Base-by-base conservation (phyloP, 2,329 filamentous ascomycete species). In the Alternaria rosae region DNA sequence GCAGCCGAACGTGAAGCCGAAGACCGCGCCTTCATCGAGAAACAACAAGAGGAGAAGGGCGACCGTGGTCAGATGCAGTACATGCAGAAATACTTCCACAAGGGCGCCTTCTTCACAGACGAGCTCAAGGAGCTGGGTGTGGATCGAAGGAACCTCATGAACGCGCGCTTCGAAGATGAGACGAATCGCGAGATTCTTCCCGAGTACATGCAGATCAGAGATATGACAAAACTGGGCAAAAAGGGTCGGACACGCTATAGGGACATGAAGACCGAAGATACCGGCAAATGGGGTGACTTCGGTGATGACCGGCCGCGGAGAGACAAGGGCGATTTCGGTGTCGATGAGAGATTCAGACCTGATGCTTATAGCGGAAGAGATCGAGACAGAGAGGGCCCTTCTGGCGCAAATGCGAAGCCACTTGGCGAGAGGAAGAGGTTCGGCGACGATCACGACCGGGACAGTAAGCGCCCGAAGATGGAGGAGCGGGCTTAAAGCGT, bases 11-110 rank as follows among this genome's bases (percentile, higher is more conserved):
- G 95, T 50, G 88, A 90, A 60, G 90, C 88, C 60, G 95, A 99
- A 78, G 95, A 99, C 78, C 87, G 89, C 44, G 91, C 86, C 53
- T 92, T 88, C 78, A 82, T 98, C 17, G 89, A 89, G 1, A 85
- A 86, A 68, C 94, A 98, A 80, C 88, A 91, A 70, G 91, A 91
- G 65, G 93, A 97, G 66, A 83, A 84, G 23, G 92, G 92, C 71
- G 64, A 84, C 53, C 90, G 91, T 63, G 93, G 93, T 55, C 91
- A 94, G 80, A 92, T 95, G 85, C 87, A 87, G 2, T 97, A 89
- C 78, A 92, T 98, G 91, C 94, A 97, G 76, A 93, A 94, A 77
- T 99, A 98, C 82, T 94, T 92, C 80, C 95, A 99, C 85, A 94
- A 94, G 82, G 95, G 95, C 51, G 95, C 95, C 15, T 99, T 98